Evolutionary conservation across 2,329 filamentous ascomycete species (phyloP).

Genomic region (Fusarium protoensiforme): DNA sequence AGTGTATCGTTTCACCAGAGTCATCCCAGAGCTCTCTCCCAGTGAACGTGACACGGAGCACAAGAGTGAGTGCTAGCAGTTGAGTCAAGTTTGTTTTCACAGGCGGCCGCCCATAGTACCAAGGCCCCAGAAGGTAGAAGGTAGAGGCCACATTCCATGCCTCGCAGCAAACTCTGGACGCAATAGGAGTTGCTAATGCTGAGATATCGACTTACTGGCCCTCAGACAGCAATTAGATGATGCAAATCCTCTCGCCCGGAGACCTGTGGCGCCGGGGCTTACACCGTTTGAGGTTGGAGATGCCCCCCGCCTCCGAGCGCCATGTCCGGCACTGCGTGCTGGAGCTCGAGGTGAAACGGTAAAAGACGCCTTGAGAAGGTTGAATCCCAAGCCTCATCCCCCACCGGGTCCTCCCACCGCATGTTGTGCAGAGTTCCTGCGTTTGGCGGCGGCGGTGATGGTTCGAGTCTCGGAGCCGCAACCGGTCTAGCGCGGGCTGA

Average conservation of each 20-base stretch:
- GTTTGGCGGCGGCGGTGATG: constrained; percentile 32
- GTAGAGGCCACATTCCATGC: neutral
- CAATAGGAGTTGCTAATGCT: constrained; percentile 6
- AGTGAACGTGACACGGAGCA: neutral
- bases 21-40: constrained; percentile 5
- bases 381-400: constrained; percentile 32
- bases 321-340: constrained; percentile 16
- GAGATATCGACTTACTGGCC: constrained; percentile 7
- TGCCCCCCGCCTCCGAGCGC: constrained; percentile 28
- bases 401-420: constrained; percentile 25
- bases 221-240: neutral
- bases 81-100: neutral
- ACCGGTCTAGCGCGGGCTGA: constrained; percentile 33
- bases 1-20: neutral
- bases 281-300: constrained; percentile 34
- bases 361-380: constrained; percentile 33
- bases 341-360: constrained; percentile 29
- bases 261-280: constrained; percentile 34
- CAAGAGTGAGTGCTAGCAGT: neutral
- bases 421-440: constrained; percentile 41
- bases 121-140: constrained; percentile 15
- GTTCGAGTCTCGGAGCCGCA: constrained; percentile 32
- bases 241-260: constrained; percentile 14
- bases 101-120: constrained; percentile 5
- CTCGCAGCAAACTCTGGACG: constrained; percentile 6